Evolutionary conservation across 176 grass and related monocot genomes (phyloP).

Genomic region (Calamus simplicifolius): DNA sequence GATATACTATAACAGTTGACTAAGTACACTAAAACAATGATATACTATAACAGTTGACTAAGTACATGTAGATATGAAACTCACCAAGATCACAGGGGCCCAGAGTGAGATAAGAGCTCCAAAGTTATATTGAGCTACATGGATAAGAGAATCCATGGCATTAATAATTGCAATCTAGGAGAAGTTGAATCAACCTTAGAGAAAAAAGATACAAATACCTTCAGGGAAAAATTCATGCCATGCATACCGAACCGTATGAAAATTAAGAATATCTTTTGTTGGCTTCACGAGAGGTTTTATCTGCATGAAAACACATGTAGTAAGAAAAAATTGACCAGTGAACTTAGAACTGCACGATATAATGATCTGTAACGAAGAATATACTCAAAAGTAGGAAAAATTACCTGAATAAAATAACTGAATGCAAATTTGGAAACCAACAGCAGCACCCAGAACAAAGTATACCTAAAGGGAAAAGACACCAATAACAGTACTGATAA

Average conservation of each 20-base stretch:
- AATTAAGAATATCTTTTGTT: constrained; percentile 86
- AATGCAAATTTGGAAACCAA: constrained; percentile 80
- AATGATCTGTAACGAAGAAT: not conserved
- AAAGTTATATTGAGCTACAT: constrained; percentile 72
- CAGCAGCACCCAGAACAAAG: constrained; percentile 78
- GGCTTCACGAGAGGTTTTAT: constrained; percentile 85
- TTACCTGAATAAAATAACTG: constrained; percentile 86
- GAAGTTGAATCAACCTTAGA: not conserved
- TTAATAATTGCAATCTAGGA: constrained; percentile 7
- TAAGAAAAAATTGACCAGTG: not conserved
- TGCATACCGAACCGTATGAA: constrained; percentile 69
- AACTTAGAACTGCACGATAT: too few relatives aligned
- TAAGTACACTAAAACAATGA: too few relatives aligned
- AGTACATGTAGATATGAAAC: not conserved
- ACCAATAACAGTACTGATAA: too few relatives aligned
- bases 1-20: too few relatives aligned
- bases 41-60: too few relatives aligned
- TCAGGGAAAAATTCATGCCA: constrained; percentile 98
- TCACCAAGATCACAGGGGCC: constrained; percentile 86
- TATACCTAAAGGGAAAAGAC: constrained; percentile 54
- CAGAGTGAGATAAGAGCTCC: constrained; percentile 74
- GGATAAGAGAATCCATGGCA: constrained; percentile 14
- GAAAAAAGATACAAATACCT: constrained; percentile 30
- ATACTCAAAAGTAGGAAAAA: constrained; percentile 16
- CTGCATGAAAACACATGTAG: constrained; percentile 37